Percentiles rank a stretch among this genome's conserved stretches.
phyloP scores from a whole-genome alignment of 192 early-diverging fungal genomes.

The Cetraspora pellucida region DNA sequence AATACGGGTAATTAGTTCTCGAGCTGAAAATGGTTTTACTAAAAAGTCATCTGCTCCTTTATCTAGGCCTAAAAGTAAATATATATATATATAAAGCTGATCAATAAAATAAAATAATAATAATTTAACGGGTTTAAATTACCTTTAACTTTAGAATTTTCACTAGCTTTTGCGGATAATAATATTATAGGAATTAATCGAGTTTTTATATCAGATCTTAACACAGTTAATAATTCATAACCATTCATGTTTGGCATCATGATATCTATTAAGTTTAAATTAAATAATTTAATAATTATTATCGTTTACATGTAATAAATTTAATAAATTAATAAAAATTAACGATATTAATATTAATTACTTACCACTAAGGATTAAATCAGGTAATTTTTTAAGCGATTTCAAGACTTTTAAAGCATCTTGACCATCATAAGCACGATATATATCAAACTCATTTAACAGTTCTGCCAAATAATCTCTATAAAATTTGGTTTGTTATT shows the following conservation, averaged over 20 bases:
- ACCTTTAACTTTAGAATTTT: conserved; percentile 29
- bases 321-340: neutral
- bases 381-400: neutral
- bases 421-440: conserved; percentile 42
- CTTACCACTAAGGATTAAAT: conserved; percentile 46
- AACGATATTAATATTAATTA: no score
- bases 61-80: conserved; percentile 41
- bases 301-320: neutral
- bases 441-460: conserved; percentile 41
- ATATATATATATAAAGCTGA: neutral
- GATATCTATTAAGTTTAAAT: conserved; percentile 40
- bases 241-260: conserved; percentile 69
- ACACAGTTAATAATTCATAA: conserved; percentile 47
- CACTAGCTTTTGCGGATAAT: conserved; percentile 55
- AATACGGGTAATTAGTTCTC: conserved; percentile 60
- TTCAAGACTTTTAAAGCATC: conserved; percentile 39
- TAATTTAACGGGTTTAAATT: no score
- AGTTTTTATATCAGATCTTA: conserved; percentile 42
- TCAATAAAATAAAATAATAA: no score
- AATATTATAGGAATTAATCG: conserved; percentile 58
- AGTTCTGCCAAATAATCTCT: conserved; percentile 36
- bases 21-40: conserved; percentile 49
- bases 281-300: neutral
- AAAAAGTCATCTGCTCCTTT: conserved; percentile 65
- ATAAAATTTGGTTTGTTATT: neutral